Conservation (phyloP, 441 rosid species). For the Codiaeum variegatum region DNA sequence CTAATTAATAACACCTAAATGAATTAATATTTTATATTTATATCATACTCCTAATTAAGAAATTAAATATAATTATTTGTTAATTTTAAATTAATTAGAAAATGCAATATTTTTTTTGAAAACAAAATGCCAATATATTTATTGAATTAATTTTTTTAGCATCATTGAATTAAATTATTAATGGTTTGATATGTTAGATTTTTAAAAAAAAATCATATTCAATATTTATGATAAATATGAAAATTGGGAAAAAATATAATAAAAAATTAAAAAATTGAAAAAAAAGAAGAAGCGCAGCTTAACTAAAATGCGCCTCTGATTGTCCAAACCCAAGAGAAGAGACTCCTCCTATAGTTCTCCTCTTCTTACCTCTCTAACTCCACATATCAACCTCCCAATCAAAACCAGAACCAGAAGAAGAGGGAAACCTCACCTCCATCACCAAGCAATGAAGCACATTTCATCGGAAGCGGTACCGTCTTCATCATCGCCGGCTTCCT, state of each 20-base stretch:
- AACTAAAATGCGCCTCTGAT: slow-evolving; percentile 33
- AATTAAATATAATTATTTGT: too few species aligned
- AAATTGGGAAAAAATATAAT: neutral
- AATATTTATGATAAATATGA: too few species aligned
- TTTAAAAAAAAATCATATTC: too few species aligned
- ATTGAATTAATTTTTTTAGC: too few species aligned
- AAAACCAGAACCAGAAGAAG: neutral
- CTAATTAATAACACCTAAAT: too few species aligned
- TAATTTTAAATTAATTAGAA: too few species aligned
- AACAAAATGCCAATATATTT: too few species aligned
- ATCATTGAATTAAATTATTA: too few species aligned
- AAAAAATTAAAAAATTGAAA: neutral
- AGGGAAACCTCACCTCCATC: neutral
- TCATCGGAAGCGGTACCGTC: slow-evolving; percentile 30
- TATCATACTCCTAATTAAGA: too few species aligned
- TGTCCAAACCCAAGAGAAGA: slow-evolving; percentile 25
- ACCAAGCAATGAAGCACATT: slow-evolving; percentile 16
- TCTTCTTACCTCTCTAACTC: slow-evolving; percentile 27
- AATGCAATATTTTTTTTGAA: too few species aligned
- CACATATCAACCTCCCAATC: slow-evolving; percentile 20
- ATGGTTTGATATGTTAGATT: too few species aligned
- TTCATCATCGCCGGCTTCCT: slow-evolving; percentile 36
- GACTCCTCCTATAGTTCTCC: slow-evolving; percentile 15
- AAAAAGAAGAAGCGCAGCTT: slow-evolving; percentile 22
- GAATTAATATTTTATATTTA: too few species aligned